phyloP scores from a whole-genome alignment of 2,329 filamentous ascomycete genomes.

The Beauveria caledonica region DNA sequence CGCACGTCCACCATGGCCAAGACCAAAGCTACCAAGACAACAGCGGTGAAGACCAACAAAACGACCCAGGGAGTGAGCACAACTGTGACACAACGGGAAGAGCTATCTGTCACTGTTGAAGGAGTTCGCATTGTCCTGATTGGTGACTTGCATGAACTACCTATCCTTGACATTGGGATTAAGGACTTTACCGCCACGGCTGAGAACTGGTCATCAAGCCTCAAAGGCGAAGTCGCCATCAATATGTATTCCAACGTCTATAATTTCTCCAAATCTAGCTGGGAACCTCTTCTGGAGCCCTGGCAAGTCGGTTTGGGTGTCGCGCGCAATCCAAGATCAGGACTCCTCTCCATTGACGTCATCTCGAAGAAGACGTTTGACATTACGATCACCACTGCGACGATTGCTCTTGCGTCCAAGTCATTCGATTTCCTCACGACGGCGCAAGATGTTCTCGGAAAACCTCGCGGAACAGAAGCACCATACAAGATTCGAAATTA shows the following conservation, averaged over 20 bases:
- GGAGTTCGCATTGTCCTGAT: slow-evolving; percentile 90
- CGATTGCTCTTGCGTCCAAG: slow-evolving; percentile 87
- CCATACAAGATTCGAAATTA: slow-evolving; percentile 93
- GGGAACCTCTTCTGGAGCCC: slow-evolving; percentile 93
- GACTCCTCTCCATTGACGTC: slow-evolving; percentile 73
- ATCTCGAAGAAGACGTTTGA: slow-evolving; percentile 88
- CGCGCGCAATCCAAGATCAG: slow-evolving; percentile 65
- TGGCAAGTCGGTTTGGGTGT: slow-evolving; percentile 93
- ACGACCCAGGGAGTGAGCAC: background rate
- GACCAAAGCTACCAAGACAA: slow-evolving; percentile 31
- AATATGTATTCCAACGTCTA: slow-evolving; percentile 95
- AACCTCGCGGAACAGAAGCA: slow-evolving; percentile 82
- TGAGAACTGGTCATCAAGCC: slow-evolving; percentile 80
- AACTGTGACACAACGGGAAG: slow-evolving; percentile 47
- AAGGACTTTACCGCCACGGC: slow-evolving; percentile 82
- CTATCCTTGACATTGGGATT: slow-evolving; percentile 86
- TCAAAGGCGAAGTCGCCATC: slow-evolving; percentile 83
- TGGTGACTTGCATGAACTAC: slow-evolving; percentile 90
- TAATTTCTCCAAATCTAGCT: slow-evolving; percentile 97
- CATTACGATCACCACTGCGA: slow-evolving; percentile 84
- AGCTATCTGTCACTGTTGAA: slow-evolving; percentile 77
- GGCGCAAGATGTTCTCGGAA: slow-evolving; percentile 78
- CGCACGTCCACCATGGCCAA: slow-evolving; percentile 46
- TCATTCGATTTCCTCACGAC: slow-evolving; percentile 86
- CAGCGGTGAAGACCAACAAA: slow-evolving; percentile 22